Evolutionary conservation across 1,284 basidiomycete species (phyloP), one percentile per base, ranked within the genome.

Genomic region (Chalciporus sp.): DNA sequence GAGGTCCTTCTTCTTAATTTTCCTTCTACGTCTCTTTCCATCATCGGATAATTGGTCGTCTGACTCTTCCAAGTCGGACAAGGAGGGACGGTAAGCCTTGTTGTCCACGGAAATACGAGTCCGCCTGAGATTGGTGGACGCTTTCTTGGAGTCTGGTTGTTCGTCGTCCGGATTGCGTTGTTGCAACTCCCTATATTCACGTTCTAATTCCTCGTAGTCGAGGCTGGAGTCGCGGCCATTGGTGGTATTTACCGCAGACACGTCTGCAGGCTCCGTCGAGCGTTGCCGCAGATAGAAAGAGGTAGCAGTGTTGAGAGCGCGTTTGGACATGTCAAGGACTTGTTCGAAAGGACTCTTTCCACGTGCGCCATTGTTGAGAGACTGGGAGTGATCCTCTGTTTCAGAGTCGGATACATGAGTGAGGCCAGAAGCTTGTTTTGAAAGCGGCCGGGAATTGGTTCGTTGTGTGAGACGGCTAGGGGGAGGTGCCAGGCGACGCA

Each of bases 201-300:
- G 76, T 63, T 92, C 88, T 65, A 93, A 90, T 7, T 79, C 81
- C 10, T 82, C 80, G 64, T 92, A 93, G 66, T 90, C 88, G 66
- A 92, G 91, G 62, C 85, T 90, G 6, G 81, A 74, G 46, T 83
- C 77, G 43, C 82, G 76, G 47, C 76, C 76, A 57, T 74, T 70
- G 46, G 62, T 69, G 33, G 61, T 72, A 17, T 17, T 37, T 48
- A 66, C 61, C 16, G 51, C 54, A 20, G 66, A 65, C 20, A 55
- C 35, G 45, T 69, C 69, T 58, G 75, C 71, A 6, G 80, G 82
- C 58, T 85, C 84, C 28, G 74, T 71, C 12, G 83, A 80, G 20
- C 78, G 79, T 58, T 83, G 81, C 12, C 81, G 78, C 50, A 87
- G 75, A 63, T 85, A 85, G 64, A 81, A 86, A 6, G 70, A 72